Conservation (phyloP, 257 asterid species). For the Solanum commersonii region DNA sequence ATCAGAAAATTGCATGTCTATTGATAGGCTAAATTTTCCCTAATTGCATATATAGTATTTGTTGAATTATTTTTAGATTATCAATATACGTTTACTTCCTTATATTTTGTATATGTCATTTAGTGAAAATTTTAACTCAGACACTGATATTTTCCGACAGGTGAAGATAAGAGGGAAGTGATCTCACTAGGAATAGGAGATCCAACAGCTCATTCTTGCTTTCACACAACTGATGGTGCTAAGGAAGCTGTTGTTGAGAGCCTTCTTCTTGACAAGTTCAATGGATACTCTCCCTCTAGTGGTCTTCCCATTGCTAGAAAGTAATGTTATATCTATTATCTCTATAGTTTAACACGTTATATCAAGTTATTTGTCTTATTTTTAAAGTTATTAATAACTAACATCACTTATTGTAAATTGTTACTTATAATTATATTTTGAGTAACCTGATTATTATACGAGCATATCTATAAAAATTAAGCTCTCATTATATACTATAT, state of each 20-base stretch:
- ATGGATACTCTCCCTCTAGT: constrained; percentile 75
- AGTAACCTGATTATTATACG: background rate
- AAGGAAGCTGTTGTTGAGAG: constrained; percentile 52
- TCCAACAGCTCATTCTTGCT: constrained; percentile 78
- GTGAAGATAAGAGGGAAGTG: constrained; percentile 15
- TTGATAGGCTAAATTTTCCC: background rate
- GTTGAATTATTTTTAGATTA: background rate
- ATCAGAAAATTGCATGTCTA: background rate
- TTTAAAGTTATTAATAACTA: background rate
- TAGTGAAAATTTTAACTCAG: background rate
- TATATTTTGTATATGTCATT: background rate
- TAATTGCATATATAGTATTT: background rate
- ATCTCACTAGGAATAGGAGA: constrained; percentile 82
- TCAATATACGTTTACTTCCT: background rate
- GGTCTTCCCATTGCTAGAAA: constrained; percentile 78
- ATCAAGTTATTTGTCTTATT: background rate
- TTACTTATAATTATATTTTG: background rate
- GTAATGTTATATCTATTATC: constrained; percentile 9
- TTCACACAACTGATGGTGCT: constrained; percentile 38
- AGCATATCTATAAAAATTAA: background rate
- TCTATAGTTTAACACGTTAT: background rate
- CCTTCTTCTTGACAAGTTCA: constrained; percentile 55
- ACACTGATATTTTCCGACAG: background rate
- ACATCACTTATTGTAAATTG: background rate
- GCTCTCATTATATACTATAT: background rate